These are phyloP conservation scores for Russula lepida DNA, from an alignment of 768 basidiomycete genomes.

Conservation along the genomic window DNA sequence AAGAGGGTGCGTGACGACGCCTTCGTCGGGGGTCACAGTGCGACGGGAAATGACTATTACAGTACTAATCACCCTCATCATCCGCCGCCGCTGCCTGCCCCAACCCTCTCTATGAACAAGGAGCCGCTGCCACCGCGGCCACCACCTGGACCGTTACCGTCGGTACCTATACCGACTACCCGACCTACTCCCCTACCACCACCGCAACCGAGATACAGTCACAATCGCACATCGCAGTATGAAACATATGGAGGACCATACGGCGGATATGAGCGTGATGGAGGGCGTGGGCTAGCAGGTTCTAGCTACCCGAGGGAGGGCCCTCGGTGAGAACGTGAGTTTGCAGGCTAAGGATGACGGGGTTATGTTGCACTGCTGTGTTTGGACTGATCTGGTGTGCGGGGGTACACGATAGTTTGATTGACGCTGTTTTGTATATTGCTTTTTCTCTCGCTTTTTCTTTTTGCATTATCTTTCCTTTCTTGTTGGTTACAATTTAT, in stretches of 20 bases:
- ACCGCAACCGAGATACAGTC: background rate
- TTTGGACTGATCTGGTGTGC: background rate
- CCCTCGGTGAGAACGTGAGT: background rate
- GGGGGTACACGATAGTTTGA: background rate
- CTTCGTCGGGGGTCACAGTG: conserved; percentile 1
- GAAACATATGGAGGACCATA: conserved; percentile 1
- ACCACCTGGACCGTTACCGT: background rate
- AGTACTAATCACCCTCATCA: background rate
- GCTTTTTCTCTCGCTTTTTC: background rate
- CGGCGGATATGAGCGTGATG: conserved; percentile 9
- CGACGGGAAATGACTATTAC: conserved; percentile 4
- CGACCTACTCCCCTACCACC: background rate
- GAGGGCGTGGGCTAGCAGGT: background rate
- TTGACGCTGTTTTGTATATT: background rate
- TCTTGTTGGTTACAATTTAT: background rate
- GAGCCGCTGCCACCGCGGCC: background rate
- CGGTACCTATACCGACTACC: conserved; percentile 11
- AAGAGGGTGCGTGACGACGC: conserved; percentile 19
- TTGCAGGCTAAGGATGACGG: background rate
- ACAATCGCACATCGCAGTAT: background rate
- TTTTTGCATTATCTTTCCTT: background rate
- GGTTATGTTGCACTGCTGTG: background rate
- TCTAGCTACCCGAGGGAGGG: conserved; percentile 3
- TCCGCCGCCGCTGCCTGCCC: background rate
- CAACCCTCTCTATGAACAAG: background rate